Base-by-base conservation (phyloP, 1,284 basidiomycete genomes). In the Afroboletus lepidellus region DNA sequence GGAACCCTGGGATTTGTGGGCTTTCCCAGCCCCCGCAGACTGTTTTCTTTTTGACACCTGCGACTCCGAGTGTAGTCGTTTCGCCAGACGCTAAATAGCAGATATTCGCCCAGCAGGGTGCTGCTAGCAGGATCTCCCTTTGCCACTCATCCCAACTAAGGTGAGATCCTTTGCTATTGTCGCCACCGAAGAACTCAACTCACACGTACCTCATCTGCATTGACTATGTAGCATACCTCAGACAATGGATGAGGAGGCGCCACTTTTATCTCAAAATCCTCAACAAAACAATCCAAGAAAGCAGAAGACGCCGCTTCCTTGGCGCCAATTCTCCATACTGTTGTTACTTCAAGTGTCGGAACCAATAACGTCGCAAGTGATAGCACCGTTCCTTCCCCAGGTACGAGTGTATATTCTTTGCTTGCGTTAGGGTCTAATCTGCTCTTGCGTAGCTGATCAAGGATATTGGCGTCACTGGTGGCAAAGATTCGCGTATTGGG, bases 371-470 rank as follows among this genome's bases (percentile, higher is more conserved):
- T 82, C 80, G 23, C 81, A 86, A 56, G 83, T 90, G 59, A 90
- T 92, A 56, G 84, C 83, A 46, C 90, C 89, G 0, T 87, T 87
- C 59, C 75, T 81, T 39, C 81, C 79, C 8, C 77, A 84, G 73
- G 83, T 82, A 49, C n/a, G 72, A 44, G 25, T 18, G 55, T 32
- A 23, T 1, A 9, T 21, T 29, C 21, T 16, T 32, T 23, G 18
- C 33, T 4, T 42, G 8, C 25, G 8, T 18, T 47, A 15, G n/a
- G 41, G 3, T 5, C 8, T 33, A 1, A 27, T 25, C 8, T 24
- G n/a, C 37, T 46, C 27, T 41, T 7, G 34, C 44, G 13, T 54
- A 80, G 80, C 63, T 82, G 38, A 77, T 83, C 56, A 64, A 61
- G 25, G 74, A 74, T 46, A 68, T 77, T 15, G 78, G 76, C 15